Evolutionary conservation across 2,329 filamentous ascomycete species (phyloP).

Genomic region (Colletotrichum sublineola): DNA sequence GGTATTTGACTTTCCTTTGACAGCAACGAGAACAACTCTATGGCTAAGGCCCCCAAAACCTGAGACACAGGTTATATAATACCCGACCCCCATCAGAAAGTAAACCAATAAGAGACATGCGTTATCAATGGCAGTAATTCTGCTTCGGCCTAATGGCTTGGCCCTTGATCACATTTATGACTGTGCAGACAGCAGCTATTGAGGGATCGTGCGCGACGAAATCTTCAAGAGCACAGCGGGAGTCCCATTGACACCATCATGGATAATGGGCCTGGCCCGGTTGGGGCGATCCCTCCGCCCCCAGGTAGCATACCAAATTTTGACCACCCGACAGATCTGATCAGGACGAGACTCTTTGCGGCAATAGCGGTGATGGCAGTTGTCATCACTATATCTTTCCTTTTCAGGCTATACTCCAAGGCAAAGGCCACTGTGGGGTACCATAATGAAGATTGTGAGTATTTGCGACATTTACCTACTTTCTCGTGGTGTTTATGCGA

Average conservation of each 20-base stretch:
- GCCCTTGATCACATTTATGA: neutral
- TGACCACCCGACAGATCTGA: constrained; percentile 31
- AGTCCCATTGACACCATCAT: neutral
- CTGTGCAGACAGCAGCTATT: neutral
- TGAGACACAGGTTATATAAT: neutral
- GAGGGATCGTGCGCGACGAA: neutral
- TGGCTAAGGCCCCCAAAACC: neutral
- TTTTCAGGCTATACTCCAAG: constrained; percentile 11
- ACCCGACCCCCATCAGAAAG: neutral
- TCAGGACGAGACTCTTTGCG: constrained; percentile 4
- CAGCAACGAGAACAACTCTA: neutral
- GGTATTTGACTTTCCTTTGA: neutral
- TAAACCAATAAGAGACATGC: neutral
- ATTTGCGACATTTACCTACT: neutral
- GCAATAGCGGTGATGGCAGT: constrained; percentile 1
- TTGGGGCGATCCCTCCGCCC: neutral
- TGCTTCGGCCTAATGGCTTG: neutral
- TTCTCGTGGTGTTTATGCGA: too few species aligned
- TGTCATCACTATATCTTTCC: neutral
- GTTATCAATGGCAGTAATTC: neutral
- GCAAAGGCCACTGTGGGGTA: neutral
- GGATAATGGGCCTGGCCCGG: neutral
- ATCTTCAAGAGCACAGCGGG: neutral
- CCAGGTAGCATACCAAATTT: constrained; percentile 33
- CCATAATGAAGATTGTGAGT: constrained; percentile 20